phyloP scores from a whole-genome alignment of 192 early-diverging fungal species.

The Mortierella hygrophila region DNA sequence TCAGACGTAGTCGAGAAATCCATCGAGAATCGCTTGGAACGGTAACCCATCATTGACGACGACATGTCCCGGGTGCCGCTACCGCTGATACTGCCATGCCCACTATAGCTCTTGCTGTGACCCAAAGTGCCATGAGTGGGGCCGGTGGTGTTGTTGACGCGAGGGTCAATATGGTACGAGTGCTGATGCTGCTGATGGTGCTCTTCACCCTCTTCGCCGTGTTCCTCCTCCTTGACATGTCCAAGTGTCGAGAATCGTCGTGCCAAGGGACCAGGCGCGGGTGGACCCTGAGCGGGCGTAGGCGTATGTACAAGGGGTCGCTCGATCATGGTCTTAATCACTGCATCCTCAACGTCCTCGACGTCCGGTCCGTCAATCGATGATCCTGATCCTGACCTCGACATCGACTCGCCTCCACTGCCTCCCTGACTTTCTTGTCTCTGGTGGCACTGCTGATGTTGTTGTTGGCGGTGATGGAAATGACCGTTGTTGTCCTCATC shows the following conservation, averaged over 20 bases:
- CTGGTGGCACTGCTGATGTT: neutral
- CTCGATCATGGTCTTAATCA: slow-evolving; percentile 49
- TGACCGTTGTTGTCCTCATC: slow-evolving; percentile 4
- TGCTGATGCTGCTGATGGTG: slow-evolving; percentile 23
- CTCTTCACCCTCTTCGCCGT: slow-evolving; percentile 20
- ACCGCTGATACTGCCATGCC: neutral
- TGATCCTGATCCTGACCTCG: slow-evolving; percentile 24
- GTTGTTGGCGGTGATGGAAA: neutral
- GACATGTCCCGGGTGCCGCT: slow-evolving; percentile 1
- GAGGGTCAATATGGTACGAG: slow-evolving; percentile 44
- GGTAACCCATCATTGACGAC: slow-evolving; percentile 4
- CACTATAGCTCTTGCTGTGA: slow-evolving; percentile 39
- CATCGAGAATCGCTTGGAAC: slow-evolving; percentile 37
- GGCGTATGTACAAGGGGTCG: slow-evolving; percentile 10
- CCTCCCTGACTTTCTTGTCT: slow-evolving; percentile 3
- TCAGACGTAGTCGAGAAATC: slow-evolving; percentile 41
- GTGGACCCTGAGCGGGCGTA: neutral
- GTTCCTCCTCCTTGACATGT: slow-evolving; percentile 51
- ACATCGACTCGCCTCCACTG: slow-evolving; percentile 30
- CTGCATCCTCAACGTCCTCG: slow-evolving; percentile 40
- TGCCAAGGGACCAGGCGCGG: slow-evolving; percentile 13
- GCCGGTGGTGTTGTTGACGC: slow-evolving; percentile 9
- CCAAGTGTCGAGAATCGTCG: slow-evolving; percentile 50
- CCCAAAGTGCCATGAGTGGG: neutral
- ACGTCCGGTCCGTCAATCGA: slow-evolving; percentile 14